These are phyloP conservation scores for Skeletonema grethae DNA, from an alignment of 108 stramenopile species.

Conservation along the genomic window DNA sequence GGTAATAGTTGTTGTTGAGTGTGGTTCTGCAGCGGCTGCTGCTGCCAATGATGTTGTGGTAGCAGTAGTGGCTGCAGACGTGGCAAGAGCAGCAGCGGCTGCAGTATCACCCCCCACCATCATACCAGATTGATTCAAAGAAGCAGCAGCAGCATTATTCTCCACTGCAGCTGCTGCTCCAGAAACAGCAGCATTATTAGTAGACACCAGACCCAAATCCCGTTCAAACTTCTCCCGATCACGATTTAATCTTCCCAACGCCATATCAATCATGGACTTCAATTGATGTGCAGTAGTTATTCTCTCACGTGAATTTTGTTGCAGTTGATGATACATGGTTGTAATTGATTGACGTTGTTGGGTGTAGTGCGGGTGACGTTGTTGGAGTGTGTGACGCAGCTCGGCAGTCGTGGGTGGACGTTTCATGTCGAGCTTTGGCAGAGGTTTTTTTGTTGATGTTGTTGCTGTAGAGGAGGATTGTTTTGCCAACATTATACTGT, in stretches of 20 bases:
- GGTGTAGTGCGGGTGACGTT: constrained; percentile 5
- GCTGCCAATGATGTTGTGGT: constrained; percentile 8
- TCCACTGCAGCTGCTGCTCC: background rate
- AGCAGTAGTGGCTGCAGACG: constrained; percentile 11
- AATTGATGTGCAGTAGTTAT: constrained; percentile 69
- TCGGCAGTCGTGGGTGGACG: background rate
- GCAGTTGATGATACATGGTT: constrained; percentile 33
- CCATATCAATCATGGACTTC: constrained; percentile 58
- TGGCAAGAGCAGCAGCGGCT: background rate
- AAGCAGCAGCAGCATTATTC: background rate
- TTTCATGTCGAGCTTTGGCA: background rate
- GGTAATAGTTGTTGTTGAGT: background rate
- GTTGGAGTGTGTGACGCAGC: constrained; percentile 51
- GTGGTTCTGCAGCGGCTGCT: constrained; percentile 8
- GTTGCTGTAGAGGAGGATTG: background rate
- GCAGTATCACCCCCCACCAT: background rate
- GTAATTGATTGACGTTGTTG: constrained; percentile 38
- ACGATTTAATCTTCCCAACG: constrained; percentile 60
- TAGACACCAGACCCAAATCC: constrained; percentile 30
- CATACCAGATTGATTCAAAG: background rate
- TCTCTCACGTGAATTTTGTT: constrained; percentile 72
- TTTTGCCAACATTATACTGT: background rate
- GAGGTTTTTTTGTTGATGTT: background rate
- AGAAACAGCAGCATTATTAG: background rate
- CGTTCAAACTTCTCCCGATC: constrained; percentile 69